These are phyloP conservation scores for Penicillium arizonense DNA, from an alignment of 495 filamentous ascomycete genomes.

Conservation along the genomic window DNA sequence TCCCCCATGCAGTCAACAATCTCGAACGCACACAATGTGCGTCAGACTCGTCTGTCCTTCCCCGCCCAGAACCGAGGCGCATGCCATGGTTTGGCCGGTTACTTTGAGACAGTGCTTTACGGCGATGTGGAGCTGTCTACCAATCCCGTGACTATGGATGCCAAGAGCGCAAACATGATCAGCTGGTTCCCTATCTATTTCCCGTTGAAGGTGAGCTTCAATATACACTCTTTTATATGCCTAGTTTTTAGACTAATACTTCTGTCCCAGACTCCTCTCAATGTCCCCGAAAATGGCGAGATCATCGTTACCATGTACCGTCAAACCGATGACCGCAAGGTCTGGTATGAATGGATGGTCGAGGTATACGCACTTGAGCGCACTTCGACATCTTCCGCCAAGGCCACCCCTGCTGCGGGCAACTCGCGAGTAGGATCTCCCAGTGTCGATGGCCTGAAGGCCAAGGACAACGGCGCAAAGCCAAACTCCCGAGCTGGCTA, in stretches of 20 bases:
- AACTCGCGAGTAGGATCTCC: conserved; percentile 32
- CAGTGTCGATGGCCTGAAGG: conserved; percentile 24
- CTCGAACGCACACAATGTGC: conserved; percentile 83
- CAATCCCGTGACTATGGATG: conserved; percentile 86
- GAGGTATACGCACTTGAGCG: conserved; percentile 68
- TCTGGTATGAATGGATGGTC: conserved; percentile 99
- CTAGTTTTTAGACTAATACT: neutral
- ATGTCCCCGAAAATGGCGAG: conserved; percentile 79
- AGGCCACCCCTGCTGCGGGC: conserved; percentile 31
- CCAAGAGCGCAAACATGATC: conserved; percentile 94
- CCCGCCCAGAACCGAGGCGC: conserved; percentile 71
- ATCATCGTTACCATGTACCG: conserved; percentile 91
- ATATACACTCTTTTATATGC: neutral
- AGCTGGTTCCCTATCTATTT: conserved; percentile 99
- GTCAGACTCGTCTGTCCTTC: conserved; percentile 73
- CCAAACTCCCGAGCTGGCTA: conserved; percentile 47
- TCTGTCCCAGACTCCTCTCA: conserved; percentile 68
- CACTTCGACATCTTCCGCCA: conserved; percentile 12
- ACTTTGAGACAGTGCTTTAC: conserved; percentile 94
- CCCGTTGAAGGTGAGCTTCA: conserved; percentile 74
- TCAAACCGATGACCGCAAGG: conserved; percentile 89
- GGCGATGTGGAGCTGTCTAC: conserved; percentile 82
- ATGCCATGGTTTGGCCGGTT: conserved; percentile 88
- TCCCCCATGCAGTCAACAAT: conserved; percentile 32
- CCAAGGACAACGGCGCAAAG: conserved; percentile 17